Conservation (phyloP, 805 yeast genomes). For the Metschnikowia bowlesiae region DNA sequence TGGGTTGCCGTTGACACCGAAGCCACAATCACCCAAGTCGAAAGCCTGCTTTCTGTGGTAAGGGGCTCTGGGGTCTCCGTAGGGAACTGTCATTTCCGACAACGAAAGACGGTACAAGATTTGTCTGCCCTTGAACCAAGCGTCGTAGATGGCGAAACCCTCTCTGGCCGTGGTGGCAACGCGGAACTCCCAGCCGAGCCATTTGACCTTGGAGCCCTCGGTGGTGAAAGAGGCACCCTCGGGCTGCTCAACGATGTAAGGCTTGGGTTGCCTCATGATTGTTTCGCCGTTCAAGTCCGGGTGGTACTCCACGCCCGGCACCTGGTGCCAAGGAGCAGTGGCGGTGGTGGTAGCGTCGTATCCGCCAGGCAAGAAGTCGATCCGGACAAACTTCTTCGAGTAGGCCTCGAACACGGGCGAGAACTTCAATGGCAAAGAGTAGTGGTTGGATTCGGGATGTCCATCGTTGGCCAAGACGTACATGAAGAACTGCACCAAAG, state of each 20-base stretch:
- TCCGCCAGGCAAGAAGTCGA: constrained; percentile 72
- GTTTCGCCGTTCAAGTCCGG: constrained; percentile 61
- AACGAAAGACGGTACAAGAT: constrained; percentile 67
- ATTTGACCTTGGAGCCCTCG: constrained; percentile 55
- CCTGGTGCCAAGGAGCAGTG: constrained; percentile 58
- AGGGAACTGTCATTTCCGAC: constrained; percentile 85
- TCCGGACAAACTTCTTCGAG: constrained; percentile 58
- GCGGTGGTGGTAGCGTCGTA: constrained; percentile 55
- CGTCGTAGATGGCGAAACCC: constrained; percentile 73
- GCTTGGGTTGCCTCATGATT: constrained; percentile 55
- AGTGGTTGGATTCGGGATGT: constrained; percentile 70
- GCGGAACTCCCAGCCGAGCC: constrained; percentile 86
- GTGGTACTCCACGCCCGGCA: constrained; percentile 64
- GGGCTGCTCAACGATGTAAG: constrained; percentile 66
- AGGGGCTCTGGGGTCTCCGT: constrained; percentile 81
- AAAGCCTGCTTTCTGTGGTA: constrained; percentile 84
- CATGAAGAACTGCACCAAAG: constrained; percentile 70
- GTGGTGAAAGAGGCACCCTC: constrained; percentile 72
- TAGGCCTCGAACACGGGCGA: constrained; percentile 68
- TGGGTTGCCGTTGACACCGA: constrained; percentile 68
- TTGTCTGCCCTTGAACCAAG: constrained; percentile 71
- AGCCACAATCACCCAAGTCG: constrained; percentile 82
- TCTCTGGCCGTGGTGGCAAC: constrained; percentile 69
- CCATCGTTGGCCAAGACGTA: constrained; percentile 60
- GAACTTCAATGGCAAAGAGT: constrained; percentile 67